Percentiles rank a stretch among this genome's conserved stretches.
These are phyloP conservation scores for Erodium maritimum DNA, from an alignment of 345 rosid genomes.

Conservation along the genomic window DNA sequence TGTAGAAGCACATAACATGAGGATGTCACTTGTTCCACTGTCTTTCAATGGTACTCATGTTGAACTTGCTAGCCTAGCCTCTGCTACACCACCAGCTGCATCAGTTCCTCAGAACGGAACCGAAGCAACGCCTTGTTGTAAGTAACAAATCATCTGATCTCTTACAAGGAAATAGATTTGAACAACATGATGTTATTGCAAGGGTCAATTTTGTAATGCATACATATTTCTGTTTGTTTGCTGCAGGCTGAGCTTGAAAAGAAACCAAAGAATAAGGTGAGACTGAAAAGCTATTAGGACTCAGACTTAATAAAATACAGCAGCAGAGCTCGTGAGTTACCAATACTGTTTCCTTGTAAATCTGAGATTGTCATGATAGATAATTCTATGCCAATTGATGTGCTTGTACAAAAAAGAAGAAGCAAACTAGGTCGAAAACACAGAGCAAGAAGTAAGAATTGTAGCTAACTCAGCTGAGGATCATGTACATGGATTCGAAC, in stretches of 20 bases:
- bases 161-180: not conserved
- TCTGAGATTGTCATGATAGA: not conserved
- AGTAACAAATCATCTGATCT: not conserved
- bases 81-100: not conserved
- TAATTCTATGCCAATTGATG: too few relatives aligned
- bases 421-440: too few relatives aligned
- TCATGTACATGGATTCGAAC: too few relatives aligned
- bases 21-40: slow-evolving; percentile 4
- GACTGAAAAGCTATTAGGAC: not conserved
- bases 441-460: too few relatives aligned
- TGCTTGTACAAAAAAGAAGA: too few relatives aligned
- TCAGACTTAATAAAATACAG: not conserved
- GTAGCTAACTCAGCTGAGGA: too few relatives aligned
- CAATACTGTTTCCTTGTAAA: not conserved
- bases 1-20: slow-evolving; percentile 6
- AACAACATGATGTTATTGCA: not conserved
- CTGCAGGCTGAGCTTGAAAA: not conserved
- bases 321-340: not conserved
- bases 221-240: not conserved
- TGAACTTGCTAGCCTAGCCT: not conserved
- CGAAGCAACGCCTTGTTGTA: not conserved
- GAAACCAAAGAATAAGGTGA: not conserved
- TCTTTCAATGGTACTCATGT: not conserved
- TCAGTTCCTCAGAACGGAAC: not conserved
- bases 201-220: not conserved